Evolutionary conservation across 345 rosid genomes (phyloP).

Genomic region (Bretschneidera sinensis): DNA sequence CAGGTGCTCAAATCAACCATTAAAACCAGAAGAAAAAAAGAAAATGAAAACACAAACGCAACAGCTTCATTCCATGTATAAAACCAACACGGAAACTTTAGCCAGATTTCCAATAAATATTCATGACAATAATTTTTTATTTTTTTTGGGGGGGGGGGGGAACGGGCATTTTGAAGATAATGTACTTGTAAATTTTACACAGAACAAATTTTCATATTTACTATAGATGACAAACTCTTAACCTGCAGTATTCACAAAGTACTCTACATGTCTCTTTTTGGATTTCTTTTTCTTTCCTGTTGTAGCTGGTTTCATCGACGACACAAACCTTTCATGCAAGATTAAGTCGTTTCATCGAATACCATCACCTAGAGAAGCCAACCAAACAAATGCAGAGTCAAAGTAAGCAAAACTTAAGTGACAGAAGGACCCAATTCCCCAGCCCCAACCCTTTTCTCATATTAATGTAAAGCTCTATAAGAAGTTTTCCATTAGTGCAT

Average conservation of each 20-base stretch:
- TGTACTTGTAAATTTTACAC: too few species aligned
- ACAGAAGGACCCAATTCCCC: background rate
- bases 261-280: conserved; percentile 16
- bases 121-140: background rate
- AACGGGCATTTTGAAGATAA: too few species aligned
- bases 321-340: conserved; percentile 17
- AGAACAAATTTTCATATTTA: conserved; percentile 25
- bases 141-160: too few species aligned
- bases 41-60: background rate
- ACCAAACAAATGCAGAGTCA: conserved; percentile 4
- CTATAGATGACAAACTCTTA: conserved; percentile 23
- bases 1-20: conserved; percentile 2
- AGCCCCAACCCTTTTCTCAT: background rate
- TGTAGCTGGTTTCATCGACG: conserved; percentile 28
- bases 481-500: background rate
- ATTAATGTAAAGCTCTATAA: background rate
- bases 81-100: background rate
- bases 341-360: conserved; percentile 59
- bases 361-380: conserved; percentile 43
- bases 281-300: conserved; percentile 15
- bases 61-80: background rate
- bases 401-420: background rate
- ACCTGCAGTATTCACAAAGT: conserved; percentile 41
- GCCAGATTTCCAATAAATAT: background rate
- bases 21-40: background rate